These are phyloP conservation scores for Multifurca ochricompacta DNA, from an alignment of 768 basidiomycete genomes.

Conservation along the genomic window DNA sequence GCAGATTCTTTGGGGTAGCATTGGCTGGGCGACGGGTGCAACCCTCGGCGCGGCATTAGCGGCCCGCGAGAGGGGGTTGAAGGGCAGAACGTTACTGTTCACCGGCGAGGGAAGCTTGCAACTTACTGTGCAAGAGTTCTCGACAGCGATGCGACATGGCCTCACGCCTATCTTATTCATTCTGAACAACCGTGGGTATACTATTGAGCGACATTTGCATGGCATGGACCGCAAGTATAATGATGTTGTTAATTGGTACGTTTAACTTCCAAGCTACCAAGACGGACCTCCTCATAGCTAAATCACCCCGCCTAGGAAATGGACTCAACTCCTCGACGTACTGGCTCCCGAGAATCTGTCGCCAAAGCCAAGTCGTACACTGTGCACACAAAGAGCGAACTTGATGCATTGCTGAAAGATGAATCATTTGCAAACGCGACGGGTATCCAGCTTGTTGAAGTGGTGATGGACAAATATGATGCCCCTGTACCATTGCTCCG, in stretches of 20 bases:
- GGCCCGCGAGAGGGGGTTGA: conserved; percentile 49
- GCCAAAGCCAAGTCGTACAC: conserved; percentile 51
- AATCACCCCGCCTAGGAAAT: conserved; percentile 40
- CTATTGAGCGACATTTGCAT: conserved; percentile 77
- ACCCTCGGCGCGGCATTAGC: conserved; percentile 77
- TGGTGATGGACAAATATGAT: conserved; percentile 66
- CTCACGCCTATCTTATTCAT: conserved; percentile 81
- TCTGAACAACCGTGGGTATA: conserved; percentile 76
- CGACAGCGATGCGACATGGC: conserved; percentile 68
- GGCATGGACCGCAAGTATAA: conserved; percentile 72
- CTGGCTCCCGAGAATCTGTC: conserved; percentile 45
- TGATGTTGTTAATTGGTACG: conserved; percentile 68
- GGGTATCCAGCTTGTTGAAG: conserved; percentile 73
- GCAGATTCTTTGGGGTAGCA: conserved; percentile 87
- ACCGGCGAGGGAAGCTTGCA: conserved; percentile 83
- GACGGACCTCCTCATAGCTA: neutral
- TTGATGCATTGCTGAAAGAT: conserved; percentile 60
- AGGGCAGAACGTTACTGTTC: conserved; percentile 69
- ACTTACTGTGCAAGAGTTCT: conserved; percentile 74
- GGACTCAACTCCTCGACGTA: conserved; percentile 53
- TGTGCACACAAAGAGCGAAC: conserved; percentile 57
- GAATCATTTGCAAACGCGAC: conserved; percentile 51
- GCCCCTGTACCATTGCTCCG: conserved; percentile 56
- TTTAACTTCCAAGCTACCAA: neutral
- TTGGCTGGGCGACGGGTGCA: conserved; percentile 82